A percentile compares a stretch with the other conserved stretches of the same genome.
These are phyloP conservation scores for Penicillium antarcticum DNA, from an alignment of 495 filamentous ascomycete species.

Conservation along the genomic window DNA sequence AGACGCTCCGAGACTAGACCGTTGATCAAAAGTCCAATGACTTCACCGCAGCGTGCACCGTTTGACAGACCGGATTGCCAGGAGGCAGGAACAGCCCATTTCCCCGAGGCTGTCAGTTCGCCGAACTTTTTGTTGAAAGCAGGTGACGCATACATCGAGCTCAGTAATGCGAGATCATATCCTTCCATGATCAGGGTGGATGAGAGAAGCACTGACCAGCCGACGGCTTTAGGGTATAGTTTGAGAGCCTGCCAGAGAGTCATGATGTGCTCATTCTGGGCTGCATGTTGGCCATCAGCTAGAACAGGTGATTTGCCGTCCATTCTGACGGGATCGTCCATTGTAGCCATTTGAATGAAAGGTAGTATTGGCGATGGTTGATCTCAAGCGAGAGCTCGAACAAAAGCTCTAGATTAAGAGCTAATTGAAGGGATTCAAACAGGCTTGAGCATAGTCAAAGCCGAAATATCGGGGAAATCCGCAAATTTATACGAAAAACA, in stretches of 20 bases:
- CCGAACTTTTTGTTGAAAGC: constrained; percentile 40
- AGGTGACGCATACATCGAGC: constrained; percentile 33
- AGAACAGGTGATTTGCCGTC: constrained; percentile 1
- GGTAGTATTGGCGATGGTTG: no score
- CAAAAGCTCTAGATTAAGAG: no score
- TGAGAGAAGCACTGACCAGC: constrained; percentile 44
- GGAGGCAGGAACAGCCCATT: constrained; percentile 39
- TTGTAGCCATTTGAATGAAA: background rate
- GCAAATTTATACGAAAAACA: background rate
- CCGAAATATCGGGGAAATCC: background rate
- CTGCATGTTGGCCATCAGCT: constrained; percentile 9
- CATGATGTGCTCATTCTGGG: constrained; percentile 23
- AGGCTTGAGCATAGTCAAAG: background rate
- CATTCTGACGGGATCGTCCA: background rate
- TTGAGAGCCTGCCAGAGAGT: constrained; percentile 27
- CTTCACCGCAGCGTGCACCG: constrained; percentile 54
- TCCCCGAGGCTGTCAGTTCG: constrained; percentile 20
- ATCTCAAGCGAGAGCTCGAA: no score
- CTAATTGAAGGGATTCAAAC: no score
- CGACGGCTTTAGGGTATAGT: constrained; percentile 46
- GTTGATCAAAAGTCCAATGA: constrained; percentile 65
- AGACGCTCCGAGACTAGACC: constrained; percentile 62
- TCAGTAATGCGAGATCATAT: constrained; percentile 42
- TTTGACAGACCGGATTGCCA: constrained; percentile 71
- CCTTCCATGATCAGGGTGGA: constrained; percentile 50